Conservation (phyloP, 768 basidiomycete genomes). For the Xanthoconium stramineum region DNA sequence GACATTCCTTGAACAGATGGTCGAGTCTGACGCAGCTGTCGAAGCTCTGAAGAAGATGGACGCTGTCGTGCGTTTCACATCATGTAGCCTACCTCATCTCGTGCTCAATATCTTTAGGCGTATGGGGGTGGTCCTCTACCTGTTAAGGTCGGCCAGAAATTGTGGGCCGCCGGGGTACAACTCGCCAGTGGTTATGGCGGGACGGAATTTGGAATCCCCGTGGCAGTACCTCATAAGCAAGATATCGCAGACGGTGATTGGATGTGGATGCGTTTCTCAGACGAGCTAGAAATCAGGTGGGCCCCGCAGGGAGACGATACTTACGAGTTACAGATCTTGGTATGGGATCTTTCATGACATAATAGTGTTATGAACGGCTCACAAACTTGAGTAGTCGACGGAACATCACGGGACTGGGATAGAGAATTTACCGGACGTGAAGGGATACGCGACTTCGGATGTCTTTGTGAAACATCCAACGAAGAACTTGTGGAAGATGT, state of each 20-base stretch:
- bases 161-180: conserved; percentile 13
- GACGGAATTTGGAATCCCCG: conserved; percentile 19
- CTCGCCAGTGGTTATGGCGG: conserved; percentile 14
- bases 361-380: too few relatives aligned
- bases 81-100: background rate
- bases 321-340: conserved; percentile 37
- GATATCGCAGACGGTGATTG: conserved; percentile 16
- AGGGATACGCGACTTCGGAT: conserved; percentile 40
- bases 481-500: conserved; percentile 24
- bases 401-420: background rate
- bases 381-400: too few relatives aligned
- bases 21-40: background rate
- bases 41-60: too few relatives aligned
- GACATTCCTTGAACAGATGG: conserved; percentile 19
- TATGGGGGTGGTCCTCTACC: conserved; percentile 15
- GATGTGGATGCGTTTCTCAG: conserved; percentile 8
- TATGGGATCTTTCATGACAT: conserved; percentile 2
- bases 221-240: background rate
- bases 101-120: background rate
- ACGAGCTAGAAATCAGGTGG: conserved; percentile 22
- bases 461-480: conserved; percentile 44
- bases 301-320: conserved; percentile 29
- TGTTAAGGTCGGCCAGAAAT: conserved; percentile 9
- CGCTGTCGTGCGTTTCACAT: background rate
- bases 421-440: conserved; percentile 34